Evolutionary conservation across 2,329 filamentous ascomycete genomes (phyloP).

Genomic region (Thyridium curvatum): DNA sequence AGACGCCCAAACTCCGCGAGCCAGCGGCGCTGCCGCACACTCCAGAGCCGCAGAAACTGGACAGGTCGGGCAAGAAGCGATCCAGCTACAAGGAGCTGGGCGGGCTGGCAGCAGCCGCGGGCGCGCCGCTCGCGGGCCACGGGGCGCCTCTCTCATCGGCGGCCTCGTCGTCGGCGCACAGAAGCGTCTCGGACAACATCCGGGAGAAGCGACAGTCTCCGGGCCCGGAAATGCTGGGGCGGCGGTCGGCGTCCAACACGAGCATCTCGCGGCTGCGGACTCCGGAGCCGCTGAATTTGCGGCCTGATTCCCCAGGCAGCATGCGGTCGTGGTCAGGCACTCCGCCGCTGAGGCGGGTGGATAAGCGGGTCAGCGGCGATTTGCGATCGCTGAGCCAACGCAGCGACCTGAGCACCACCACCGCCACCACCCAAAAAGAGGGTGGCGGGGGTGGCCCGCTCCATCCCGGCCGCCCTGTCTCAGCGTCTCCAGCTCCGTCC

Average conservation of each 20-base stretch:
- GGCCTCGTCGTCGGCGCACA: constrained; percentile 13
- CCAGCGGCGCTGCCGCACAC: constrained; percentile 27
- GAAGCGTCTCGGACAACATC: constrained; percentile 34
- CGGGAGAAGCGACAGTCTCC: constrained; percentile 13
- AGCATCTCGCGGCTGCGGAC: constrained; percentile 45
- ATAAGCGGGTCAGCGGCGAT: constrained; percentile 68
- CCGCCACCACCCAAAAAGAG: constrained; percentile 6
- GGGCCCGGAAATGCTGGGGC: constrained; percentile 15
- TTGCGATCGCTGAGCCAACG: constrained; percentile 61
- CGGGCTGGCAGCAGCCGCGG: constrained; percentile 7
- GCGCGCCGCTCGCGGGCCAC: constrained; percentile 12
- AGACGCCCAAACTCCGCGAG: constrained; percentile 32
- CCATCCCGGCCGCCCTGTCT: constrained; percentile 2
- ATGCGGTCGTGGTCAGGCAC: constrained; percentile 41
- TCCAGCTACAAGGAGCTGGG: constrained; percentile 17
- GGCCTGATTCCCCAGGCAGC: constrained; percentile 59
- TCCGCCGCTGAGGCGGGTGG: constrained; percentile 65
- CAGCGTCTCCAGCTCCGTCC: constrained; percentile 10
- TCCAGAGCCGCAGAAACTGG: constrained; percentile 38
- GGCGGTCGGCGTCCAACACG: constrained; percentile 46
- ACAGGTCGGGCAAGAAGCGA: constrained; percentile 15
- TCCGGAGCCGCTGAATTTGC: constrained; percentile 46
- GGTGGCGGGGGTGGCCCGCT: constrained; percentile 32
- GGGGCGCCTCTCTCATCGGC: constrained; percentile 21
- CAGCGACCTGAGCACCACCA: constrained; percentile 20